Percentiles rank a stretch among this genome's conserved stretches.
These are phyloP conservation scores for Wickerhamomyces mucosus DNA, from an alignment of 805 yeast genomes.

Conservation along the genomic window DNA sequence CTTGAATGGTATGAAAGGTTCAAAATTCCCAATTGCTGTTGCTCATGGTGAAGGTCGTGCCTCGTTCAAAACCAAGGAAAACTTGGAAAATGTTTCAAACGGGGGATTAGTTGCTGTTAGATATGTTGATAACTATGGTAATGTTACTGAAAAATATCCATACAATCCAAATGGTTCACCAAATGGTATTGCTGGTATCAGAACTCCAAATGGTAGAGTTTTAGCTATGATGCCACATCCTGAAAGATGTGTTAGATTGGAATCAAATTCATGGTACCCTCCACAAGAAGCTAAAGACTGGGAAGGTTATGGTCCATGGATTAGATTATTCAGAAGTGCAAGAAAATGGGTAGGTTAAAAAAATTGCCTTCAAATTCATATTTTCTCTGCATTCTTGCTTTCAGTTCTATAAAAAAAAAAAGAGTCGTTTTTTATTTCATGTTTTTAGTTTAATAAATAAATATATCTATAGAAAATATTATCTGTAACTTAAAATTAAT, in stretches of 20 bases:
- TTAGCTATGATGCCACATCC: conserved; percentile 99
- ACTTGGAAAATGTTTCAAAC: conserved; percentile 38
- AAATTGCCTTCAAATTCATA: too few relatives aligned
- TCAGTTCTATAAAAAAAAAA: too few relatives aligned
- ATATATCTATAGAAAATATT: too few relatives aligned
- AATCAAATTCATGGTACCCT: conserved; percentile 89
- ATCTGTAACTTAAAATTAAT: too few relatives aligned
- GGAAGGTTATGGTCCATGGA: conserved; percentile 93
- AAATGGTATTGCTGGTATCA: conserved; percentile 85
- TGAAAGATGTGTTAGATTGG: conserved; percentile 84
- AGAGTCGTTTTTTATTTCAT: too few relatives aligned
- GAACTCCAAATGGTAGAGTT: conserved; percentile 87
- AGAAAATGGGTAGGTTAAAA: conserved; percentile 94
- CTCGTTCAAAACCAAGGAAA: conserved; percentile 40
- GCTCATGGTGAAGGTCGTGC: conserved; percentile 99
- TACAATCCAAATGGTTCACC: conserved; percentile 96
- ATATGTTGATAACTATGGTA: conserved; percentile 88
- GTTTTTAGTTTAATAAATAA: too few relatives aligned
- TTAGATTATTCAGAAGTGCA: conserved; percentile 83
- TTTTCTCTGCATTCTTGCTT: too few relatives aligned
- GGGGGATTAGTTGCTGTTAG: conserved; percentile 56
- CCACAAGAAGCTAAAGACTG: conserved; percentile 46
- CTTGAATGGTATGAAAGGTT: conserved; percentile 86
- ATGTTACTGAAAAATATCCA: conserved; percentile 75
- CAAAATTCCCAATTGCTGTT: conserved; percentile 89